These are phyloP conservation scores for Calvatia gigantea DNA, from an alignment of 768 basidiomycete species.

Conservation along the genomic window DNA sequence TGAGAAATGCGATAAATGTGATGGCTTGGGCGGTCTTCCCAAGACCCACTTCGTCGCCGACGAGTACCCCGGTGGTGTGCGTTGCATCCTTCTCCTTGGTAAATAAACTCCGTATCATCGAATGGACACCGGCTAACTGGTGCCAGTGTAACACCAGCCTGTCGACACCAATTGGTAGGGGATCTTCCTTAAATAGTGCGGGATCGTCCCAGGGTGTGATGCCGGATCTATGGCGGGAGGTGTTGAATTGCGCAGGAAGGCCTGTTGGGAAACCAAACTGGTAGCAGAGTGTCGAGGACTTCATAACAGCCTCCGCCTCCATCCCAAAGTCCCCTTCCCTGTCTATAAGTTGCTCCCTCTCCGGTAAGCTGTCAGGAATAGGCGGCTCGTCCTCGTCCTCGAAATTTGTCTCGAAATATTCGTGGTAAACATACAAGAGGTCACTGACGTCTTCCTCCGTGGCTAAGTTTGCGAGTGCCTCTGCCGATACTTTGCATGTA, in stretches of 20 bases:
- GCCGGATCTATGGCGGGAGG: no score
- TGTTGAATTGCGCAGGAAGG: no score
- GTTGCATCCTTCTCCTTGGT: background rate
- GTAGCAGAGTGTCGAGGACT: background rate
- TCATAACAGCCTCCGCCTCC: background rate
- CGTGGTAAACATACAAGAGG: background rate
- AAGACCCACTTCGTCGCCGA: constrained; percentile 26
- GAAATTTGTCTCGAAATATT: background rate
- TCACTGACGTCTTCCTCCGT: constrained; percentile 1
- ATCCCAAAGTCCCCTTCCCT: background rate
- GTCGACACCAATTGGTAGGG: no score
- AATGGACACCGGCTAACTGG: constrained; percentile 17
- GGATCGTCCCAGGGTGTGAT: background rate
- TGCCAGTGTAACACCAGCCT: no score
- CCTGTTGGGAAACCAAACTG: background rate
- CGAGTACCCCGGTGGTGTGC: constrained; percentile 14
- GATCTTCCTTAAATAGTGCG: background rate
- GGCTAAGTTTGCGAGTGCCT: background rate
- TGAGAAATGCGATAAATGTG: constrained; percentile 19
- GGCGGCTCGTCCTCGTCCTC: background rate
- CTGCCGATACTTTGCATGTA: background rate
- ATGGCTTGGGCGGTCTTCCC: constrained; percentile 26
- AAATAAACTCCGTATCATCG: constrained; percentile 15
- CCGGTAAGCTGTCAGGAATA: background rate
- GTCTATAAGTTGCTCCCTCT: background rate